Evolutionary conservation across 2,329 filamentous ascomycete genomes (phyloP).

Genomic region (Xylaria sp.): DNA sequence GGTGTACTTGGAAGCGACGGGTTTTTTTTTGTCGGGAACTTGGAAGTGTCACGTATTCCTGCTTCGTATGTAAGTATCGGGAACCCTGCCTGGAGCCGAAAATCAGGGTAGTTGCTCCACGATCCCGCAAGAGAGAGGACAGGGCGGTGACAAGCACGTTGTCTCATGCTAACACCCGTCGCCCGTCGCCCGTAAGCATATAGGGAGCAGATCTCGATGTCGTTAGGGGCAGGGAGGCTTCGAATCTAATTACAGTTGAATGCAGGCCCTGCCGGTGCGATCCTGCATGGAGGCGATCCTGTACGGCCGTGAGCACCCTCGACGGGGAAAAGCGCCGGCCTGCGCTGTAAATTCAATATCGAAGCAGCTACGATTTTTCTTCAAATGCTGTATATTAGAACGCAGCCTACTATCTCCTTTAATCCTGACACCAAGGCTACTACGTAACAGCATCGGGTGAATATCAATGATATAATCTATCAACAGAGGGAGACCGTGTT

Average conservation of each 20-base stretch:
- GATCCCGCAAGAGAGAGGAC: background rate
- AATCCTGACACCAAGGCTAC: background rate
- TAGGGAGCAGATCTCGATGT: background rate
- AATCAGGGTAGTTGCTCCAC: background rate
- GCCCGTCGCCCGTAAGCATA: background rate
- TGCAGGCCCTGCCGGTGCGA: background rate
- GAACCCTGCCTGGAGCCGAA: background rate
- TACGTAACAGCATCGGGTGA: too few species aligned
- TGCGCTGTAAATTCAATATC: background rate
- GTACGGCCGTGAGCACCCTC: background rate
- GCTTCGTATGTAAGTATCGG: background rate
- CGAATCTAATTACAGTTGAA: background rate
- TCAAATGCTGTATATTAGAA: background rate
- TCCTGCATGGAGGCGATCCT: background rate
- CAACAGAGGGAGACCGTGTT: too few species aligned
- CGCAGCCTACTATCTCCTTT: background rate
- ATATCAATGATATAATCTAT: too few species aligned
- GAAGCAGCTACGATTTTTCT: background rate
- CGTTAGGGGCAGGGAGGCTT: background rate
- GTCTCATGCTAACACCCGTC: background rate
- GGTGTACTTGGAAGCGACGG: background rate
- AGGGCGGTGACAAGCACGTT: background rate
- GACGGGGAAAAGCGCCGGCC: background rate
- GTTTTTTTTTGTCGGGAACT: background rate
- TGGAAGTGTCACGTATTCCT: background rate